phyloP scores from a whole-genome alignment of 1,139 yeast genomes.

The Taiozyma onychis region DNA sequence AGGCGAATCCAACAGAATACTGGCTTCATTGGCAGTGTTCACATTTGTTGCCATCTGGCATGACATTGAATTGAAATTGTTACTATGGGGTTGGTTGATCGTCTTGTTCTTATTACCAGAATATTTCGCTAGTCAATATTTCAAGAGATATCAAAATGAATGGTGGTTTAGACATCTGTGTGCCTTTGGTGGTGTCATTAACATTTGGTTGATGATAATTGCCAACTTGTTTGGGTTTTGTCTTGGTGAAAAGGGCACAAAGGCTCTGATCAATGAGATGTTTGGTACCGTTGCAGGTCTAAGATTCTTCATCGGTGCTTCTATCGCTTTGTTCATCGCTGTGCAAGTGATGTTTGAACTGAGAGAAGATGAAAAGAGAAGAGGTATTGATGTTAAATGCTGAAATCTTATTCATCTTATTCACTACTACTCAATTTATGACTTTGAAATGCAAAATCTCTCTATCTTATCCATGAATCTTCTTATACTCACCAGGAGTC shows the following conservation, averaged over 20 bases:
- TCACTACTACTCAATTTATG: not conserved
- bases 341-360: constrained; percentile 93
- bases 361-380: constrained; percentile 78
- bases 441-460: not conserved
- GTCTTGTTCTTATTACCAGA: constrained; percentile 91
- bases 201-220: constrained; percentile 98
- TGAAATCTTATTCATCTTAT: constrained; percentile 24
- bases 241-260: constrained; percentile 81
- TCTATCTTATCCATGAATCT: constrained; percentile 16
- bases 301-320: constrained; percentile 57
- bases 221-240: constrained; percentile 96
- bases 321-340: constrained; percentile 69
- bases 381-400: constrained; percentile 79
- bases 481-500: constrained; percentile 84
- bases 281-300: constrained; percentile 67
- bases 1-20: constrained; percentile 61
- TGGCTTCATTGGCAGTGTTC: constrained; percentile 83
- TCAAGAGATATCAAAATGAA: constrained; percentile 33
- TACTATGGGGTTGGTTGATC: constrained; percentile 95
- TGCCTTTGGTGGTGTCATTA: constrained; percentile 80
- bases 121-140: constrained; percentile 48
- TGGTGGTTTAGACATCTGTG: constrained; percentile 81
- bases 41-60: constrained; percentile 99
- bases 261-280: constrained; percentile 60
- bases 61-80: constrained; percentile 79